Percentiles rank a stretch among this genome's conserved stretches.
These are phyloP conservation scores for Phyllostachys edulis DNA, from an alignment of 176 grass and related monocot species.

Conservation along the genomic window DNA sequence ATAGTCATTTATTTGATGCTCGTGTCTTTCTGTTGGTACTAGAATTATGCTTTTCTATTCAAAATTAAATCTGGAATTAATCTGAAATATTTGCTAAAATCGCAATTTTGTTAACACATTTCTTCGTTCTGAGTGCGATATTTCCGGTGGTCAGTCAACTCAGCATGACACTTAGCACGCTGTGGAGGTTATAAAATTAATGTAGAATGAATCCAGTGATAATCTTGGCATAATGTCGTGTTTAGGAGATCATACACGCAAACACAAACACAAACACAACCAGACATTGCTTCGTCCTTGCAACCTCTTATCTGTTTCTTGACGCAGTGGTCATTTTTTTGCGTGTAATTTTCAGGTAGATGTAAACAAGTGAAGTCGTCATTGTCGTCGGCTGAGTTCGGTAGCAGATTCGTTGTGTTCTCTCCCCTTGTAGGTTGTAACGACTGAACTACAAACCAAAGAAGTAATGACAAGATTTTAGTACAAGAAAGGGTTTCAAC, in stretches of 20 bases:
- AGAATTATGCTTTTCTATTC: too few relatives aligned
- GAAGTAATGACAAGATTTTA: background rate
- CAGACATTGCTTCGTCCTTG: too few relatives aligned
- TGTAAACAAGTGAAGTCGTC: background rate
- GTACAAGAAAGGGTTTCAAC: background rate
- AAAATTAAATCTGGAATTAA: too few relatives aligned
- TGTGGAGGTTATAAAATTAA: background rate
- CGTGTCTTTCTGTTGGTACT: too few relatives aligned
- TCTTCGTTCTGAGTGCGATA: background rate
- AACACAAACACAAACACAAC: too few relatives aligned
- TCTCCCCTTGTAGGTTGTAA: background rate
- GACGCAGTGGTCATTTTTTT: background rate
- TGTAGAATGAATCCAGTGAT: too few relatives aligned
- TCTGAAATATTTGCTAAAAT: too few relatives aligned
- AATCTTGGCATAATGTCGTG: too few relatives aligned
- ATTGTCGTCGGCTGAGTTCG: background rate
- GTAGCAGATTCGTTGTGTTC: background rate
- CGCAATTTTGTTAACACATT: background rate
- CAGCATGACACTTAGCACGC: background rate
- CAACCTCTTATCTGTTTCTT: background rate
- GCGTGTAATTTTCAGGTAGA: background rate
- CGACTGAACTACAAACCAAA: background rate
- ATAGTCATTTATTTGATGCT: too few relatives aligned
- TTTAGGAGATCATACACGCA: too few relatives aligned
- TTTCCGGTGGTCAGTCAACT: too few relatives aligned